phyloP scores from a whole-genome alignment of 192 early-diverging fungal genomes.

The Entomortierella beljakovae region DNA sequence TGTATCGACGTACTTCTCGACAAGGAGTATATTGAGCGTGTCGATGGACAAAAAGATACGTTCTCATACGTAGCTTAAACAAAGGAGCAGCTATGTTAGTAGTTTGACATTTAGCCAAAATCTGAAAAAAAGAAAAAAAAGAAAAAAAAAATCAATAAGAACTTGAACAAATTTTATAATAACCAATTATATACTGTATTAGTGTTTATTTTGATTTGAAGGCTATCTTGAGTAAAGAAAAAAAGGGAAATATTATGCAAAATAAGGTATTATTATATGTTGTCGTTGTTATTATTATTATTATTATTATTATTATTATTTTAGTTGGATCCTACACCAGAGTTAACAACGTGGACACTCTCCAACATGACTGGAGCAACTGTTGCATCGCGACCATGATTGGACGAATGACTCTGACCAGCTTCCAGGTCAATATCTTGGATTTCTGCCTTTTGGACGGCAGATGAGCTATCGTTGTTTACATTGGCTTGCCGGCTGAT shows the following conservation, averaged over 20 bases:
- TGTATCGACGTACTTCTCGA: slow-evolving; percentile 95
- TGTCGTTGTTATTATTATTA: not conserved
- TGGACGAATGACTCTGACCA: not conserved
- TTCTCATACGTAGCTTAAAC: slow-evolving; percentile 85
- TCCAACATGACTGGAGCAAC: slow-evolving; percentile 14
- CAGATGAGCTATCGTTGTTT: not conserved
- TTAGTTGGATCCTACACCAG: slow-evolving; percentile 5
- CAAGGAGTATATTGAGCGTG: slow-evolving; percentile 92
- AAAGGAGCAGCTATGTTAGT: not conserved
- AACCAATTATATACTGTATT: not conserved
- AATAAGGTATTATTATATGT: too few species aligned
- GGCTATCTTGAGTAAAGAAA: not conserved
- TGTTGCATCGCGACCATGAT: slow-evolving; percentile 15
- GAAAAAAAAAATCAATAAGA: not conserved
- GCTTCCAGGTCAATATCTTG: not conserved
- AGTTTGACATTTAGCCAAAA: too few species aligned
- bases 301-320: slow-evolving; percentile 1
- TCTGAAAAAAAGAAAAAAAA: not conserved
- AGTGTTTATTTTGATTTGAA: not conserved
- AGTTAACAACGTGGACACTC: slow-evolving; percentile 19
- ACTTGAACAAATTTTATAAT: not conserved
- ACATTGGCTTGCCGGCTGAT: not conserved
- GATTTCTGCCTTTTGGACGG: slow-evolving; percentile 13
- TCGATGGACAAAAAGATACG: slow-evolving; percentile 82
- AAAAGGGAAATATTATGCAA: not conserved